phyloP scores from a whole-genome alignment of 2,329 filamentous ascomycete genomes.

The Trichoderma arundinaceum region DNA sequence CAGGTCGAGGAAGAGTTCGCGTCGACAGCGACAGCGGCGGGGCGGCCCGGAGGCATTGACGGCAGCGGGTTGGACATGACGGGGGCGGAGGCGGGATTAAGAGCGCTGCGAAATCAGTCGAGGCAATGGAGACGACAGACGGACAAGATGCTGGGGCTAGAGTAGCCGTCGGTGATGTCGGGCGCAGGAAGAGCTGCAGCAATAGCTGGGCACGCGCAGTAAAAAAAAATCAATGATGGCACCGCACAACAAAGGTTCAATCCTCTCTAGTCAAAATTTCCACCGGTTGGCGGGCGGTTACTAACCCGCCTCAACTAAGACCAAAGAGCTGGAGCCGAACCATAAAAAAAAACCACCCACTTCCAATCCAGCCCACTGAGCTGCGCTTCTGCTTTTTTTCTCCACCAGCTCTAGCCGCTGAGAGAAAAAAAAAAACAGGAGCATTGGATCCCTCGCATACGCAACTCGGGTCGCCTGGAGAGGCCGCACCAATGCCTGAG shows the following conservation, averaged over 20 bases:
- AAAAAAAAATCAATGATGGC: conserved; percentile 42
- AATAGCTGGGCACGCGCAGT: conserved; percentile 42
- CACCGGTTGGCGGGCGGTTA: conserved; percentile 32
- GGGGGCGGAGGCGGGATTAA: conserved; percentile 36
- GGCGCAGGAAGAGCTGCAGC: conserved; percentile 43
- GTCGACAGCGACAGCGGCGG: conserved; percentile 56
- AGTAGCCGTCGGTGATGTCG: conserved; percentile 43
- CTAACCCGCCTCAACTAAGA: conserved; percentile 24
- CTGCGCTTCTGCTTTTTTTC: conserved; percentile 1
- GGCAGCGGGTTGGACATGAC: conserved; percentile 55
- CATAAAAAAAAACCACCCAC: conserved; percentile 14
- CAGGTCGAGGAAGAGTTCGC: conserved; percentile 75
- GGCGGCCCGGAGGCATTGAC: conserved; percentile 54
- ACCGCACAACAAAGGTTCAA: conserved; percentile 29
- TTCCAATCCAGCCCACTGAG: conserved; percentile 18
- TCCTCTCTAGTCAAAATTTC: conserved; percentile 39
- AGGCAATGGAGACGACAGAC: conserved; percentile 39
- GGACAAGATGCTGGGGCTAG: conserved; percentile 35
- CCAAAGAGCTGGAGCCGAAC: conserved; percentile 1
- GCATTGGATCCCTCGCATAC: not conserved
- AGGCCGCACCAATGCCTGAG: conserved; percentile 24
- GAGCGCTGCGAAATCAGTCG: conserved; percentile 36
- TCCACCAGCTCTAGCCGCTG: conserved; percentile 25
- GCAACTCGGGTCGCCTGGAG: not conserved
- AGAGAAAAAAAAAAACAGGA: conserved; percentile 24